These are phyloP conservation scores for Pseudonitzschia delicatissima DNA, from an alignment of 108 stramenopile species.

Conservation along the genomic window DNA sequence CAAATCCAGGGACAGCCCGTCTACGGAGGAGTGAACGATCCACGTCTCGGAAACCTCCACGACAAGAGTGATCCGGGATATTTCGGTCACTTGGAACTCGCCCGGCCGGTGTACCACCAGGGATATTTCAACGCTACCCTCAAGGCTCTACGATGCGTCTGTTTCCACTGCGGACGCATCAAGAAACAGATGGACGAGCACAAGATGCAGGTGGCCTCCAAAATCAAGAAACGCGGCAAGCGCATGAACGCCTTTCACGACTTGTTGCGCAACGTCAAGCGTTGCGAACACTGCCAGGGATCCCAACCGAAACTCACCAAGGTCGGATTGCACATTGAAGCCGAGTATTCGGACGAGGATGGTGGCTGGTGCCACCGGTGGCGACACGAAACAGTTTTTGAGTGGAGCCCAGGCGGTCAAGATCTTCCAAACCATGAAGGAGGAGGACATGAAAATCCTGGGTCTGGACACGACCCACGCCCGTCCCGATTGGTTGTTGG, in stretches of 20 bases:
- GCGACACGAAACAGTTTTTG: constrained; percentile 91
- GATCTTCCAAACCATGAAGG: constrained; percentile 90
- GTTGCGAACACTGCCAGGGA: constrained; percentile 88
- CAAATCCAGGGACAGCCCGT: constrained; percentile 92
- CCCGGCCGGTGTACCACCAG: constrained; percentile 94
- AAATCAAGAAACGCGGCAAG: constrained; percentile 59
- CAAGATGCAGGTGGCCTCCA: constrained; percentile 64
- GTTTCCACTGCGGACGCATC: constrained; percentile 90
- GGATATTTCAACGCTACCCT: constrained; percentile 91
- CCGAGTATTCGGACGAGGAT: constrained; percentile 79
- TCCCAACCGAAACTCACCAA: constrained; percentile 82
- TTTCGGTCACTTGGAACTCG: constrained; percentile 98
- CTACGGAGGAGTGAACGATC: constrained; percentile 97
- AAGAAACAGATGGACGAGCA: constrained; percentile 78
- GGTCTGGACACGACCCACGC: constrained; percentile 91
- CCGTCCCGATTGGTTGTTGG: constrained; percentile 96
- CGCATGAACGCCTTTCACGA: constrained; percentile 86
- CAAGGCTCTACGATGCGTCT: constrained; percentile 92
- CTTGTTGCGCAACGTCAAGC: constrained; percentile 78
- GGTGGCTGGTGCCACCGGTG: constrained; percentile 48
- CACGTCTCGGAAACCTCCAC: constrained; percentile 89
- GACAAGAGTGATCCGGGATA: constrained; percentile 96
- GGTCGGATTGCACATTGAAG: constrained; percentile 84
- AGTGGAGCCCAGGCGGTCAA: constrained; percentile 83
- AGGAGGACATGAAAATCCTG: constrained; percentile 85